Evolutionary conservation across 768 basidiomycete genomes (phyloP), one percentile per base, ranked within the genome.

Genomic region (Termitomyces heimii): DNA sequence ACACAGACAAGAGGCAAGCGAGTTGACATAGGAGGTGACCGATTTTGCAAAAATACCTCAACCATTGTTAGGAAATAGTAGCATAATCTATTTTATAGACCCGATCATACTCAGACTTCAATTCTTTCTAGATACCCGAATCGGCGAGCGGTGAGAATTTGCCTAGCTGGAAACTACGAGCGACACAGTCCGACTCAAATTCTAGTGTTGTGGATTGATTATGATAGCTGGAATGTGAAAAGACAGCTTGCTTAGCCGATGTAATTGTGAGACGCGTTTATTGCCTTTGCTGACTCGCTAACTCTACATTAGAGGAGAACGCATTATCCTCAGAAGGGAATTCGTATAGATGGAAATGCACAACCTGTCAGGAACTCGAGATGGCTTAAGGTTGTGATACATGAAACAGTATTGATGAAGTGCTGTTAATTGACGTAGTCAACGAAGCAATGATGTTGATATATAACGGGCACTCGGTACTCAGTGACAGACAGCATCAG

Each of bases 101-200:
- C n/a, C n/a, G n/a, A n/a, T n/a, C n/a, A n/a, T n/a, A n/a, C n/a
- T n/a, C n/a, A n/a, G n/a, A n/a, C n/a, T n/a, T n/a, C n/a, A n/a
- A n/a, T n/a, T n/a, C n/a, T 31, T 31, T 31, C 29, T 31, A 31
- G 5, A 4, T 31, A 31, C 29, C 29, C 5, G 29, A 31, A 31
- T 31, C 9, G 5, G 9, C 4, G 29, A 31, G 9, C 9, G 29
- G 9, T 4, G 29, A 4, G 5, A 31, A 31, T n/a, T 31, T 31
- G 29, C 5, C 29, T 31, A 31, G 29, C 29, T 31, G 29, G 4
- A 5, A 68, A n/a, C n/a, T n/a, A n/a, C n/a, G n/a, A n/a, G n/a
- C 63, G n/a, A 76, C 68, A 56, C 75, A 71, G 29, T 71, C 62
- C 70, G 71, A 74, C 50, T 74, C 72, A 52, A 75, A 71, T 53